phyloP scores from a whole-genome alignment of 768 basidiomycete species.

The Cantharellus cinnabarinus region DNA sequence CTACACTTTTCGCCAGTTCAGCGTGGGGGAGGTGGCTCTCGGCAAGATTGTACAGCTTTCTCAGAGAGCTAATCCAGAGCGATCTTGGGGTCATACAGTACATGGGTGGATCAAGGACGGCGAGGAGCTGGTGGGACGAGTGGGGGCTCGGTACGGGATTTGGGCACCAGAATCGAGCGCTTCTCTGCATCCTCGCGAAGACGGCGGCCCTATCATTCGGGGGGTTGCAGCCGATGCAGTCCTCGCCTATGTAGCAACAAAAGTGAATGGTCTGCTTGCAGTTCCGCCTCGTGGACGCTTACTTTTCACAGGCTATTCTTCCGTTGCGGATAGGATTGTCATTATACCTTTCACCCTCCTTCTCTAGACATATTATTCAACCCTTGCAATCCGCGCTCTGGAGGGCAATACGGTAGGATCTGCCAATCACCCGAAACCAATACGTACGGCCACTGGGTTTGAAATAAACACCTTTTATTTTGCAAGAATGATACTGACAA shows the following conservation, averaged over 20 bases:
- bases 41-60: slow-evolving; percentile 10
- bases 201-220: background rate
- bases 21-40: slow-evolving; percentile 49
- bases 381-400: slow-evolving; percentile 24
- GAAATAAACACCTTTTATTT: too few species aligned
- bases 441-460: too few species aligned
- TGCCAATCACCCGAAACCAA: too few species aligned
- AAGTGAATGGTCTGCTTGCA: slow-evolving; percentile 26
- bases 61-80: background rate
- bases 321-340: slow-evolving; percentile 55
- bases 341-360: slow-evolving; percentile 49
- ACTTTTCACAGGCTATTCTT: slow-evolving; percentile 35
- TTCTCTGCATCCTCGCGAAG: background rate
- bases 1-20: slow-evolving; percentile 41
- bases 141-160: slow-evolving; percentile 61
- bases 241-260: slow-evolving; percentile 60
- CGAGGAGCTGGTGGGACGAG: slow-evolving; percentile 50
- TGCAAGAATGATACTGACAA: too few species aligned
- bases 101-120: slow-evolving; percentile 23
- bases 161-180: slow-evolving; percentile 45
- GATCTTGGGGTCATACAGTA: background rate
- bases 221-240: slow-evolving; percentile 42
- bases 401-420: too few species aligned
- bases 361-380: slow-evolving; percentile 45
- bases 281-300: background rate